Evolutionary conservation across 2,329 filamentous ascomycete genomes (phyloP), one percentile per base, ranked within the genome.

Genomic region (Hymenoscyphus infarciens): DNA sequence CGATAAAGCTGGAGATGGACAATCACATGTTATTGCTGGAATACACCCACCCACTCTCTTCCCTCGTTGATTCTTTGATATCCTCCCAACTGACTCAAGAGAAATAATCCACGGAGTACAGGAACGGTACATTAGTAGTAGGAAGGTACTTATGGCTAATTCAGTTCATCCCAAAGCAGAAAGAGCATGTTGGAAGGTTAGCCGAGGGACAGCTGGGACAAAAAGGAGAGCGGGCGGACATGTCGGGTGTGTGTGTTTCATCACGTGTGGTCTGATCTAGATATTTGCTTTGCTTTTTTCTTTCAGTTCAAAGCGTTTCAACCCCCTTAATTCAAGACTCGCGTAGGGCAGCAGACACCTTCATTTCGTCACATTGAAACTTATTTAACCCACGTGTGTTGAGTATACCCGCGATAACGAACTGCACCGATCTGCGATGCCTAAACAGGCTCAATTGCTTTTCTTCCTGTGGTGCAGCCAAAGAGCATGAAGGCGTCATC

Each of bases 341-440:
- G 15, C 15, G 11, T 57, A 19, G 56, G 19, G 31, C 22, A 27
- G 19, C 19, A 57, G 6, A 16, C n/a, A 33, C 15, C 53, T 49
- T 56, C 59, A 19, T 56, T 39, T 61, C 29, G 56, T 15, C 59
- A 56, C 19, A 29, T 45, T 33, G 22, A 53, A 45, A 56, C n/a
- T 61, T 53, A 61, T 61, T 19, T 61, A 42, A 33, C 35, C 59
- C 59, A 61, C 59, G 59, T 61, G 59, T 15, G 35, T 55, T 45
- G 49, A 56, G 16, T 33, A 39, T 56, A 56, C 38, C 53, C 53
- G 53, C 52, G 59, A 61, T 61, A 61, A 60, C 31, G 52, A 56
- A 27, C 45, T 45, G 35, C 59, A 39, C 49, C 10, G 59, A 61
- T 61, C 59, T 35, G 27, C 59, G 2, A 49, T 55, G 49, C 58